A percentile compares a stretch with the other conserved stretches of the same genome.
These are phyloP conservation scores for Pseudogymnoascus sp. DNA, from an alignment of 2,329 filamentous ascomycete genomes.

Conservation along the genomic window DNA sequence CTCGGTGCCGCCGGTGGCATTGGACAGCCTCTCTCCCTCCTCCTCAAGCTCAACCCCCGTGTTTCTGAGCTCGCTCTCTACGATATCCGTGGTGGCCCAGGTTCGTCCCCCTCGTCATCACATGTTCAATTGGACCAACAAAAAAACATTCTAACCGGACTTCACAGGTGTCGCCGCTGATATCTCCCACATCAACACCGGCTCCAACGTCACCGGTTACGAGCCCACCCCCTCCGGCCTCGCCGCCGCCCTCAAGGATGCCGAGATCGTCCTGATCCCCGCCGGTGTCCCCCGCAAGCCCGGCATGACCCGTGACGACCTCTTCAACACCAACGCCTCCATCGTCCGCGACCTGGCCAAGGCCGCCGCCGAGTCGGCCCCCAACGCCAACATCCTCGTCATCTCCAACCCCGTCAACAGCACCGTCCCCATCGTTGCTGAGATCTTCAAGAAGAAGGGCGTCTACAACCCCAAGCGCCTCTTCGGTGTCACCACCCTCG, in stretches of 20 bases:
- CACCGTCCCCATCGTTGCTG: conserved; percentile 92
- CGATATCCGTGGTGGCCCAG: conserved; percentile 90
- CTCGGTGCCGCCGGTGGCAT: conserved; percentile 97
- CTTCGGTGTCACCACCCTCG: conserved; percentile 98
- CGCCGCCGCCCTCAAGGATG: conserved; percentile 68
- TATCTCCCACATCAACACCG: conserved; percentile 98
- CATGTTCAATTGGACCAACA: conserved; percentile 10
- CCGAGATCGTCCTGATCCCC: conserved; percentile 94
- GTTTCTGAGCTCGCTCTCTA: conserved; percentile 93
- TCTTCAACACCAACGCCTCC: conserved; percentile 99
- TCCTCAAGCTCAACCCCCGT: conserved; percentile 96
- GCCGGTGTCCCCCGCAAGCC: conserved; percentile 92
- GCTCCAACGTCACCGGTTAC: conserved; percentile 88
- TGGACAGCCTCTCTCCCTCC: conserved; percentile 92
- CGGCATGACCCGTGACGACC: conserved; percentile 98
- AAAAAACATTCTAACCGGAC: conserved; percentile 18
- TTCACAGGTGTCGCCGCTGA: conserved; percentile 86
- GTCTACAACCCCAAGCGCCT: conserved; percentile 99
- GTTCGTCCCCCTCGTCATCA: conserved; percentile 43
- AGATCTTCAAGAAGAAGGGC: conserved; percentile 89
- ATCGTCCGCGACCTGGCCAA: conserved; percentile 98
- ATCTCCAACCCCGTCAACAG: conserved; percentile 99
- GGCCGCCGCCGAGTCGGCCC: conserved; percentile 78
- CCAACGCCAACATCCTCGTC: conserved; percentile 91
- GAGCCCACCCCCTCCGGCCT: conserved; percentile 70